phyloP scores from a whole-genome alignment of 2,329 filamentous ascomycete species.

The Periconia sp. region DNA sequence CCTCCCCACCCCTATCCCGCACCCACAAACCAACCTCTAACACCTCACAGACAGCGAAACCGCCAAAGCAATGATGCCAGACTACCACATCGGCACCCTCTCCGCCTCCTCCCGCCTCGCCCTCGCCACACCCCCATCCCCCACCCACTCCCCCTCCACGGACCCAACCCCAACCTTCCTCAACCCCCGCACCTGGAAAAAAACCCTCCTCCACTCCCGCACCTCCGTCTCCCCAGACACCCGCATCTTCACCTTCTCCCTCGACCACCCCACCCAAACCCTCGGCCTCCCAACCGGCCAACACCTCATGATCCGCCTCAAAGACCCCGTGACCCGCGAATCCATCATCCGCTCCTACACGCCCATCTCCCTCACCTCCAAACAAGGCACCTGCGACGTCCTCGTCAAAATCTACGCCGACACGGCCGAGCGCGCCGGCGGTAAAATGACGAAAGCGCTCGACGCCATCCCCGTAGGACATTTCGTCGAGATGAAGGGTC shows the following conservation, averaged over 20 bases:
- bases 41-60: conserved; percentile 74
- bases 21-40: conserved; percentile 22
- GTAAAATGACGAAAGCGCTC: conserved; percentile 80
- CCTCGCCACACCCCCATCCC: conserved; percentile 53
- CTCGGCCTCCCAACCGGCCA: conserved; percentile 82
- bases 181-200: conserved; percentile 71
- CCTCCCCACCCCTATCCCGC: too few relatives aligned
- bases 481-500: conserved; percentile 81
- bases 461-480: conserved; percentile 73
- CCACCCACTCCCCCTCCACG: conserved; percentile 46
- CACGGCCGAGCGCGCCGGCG: conserved; percentile 60
- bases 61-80: conserved; percentile 84
- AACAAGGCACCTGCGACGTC: conserved; percentile 68
- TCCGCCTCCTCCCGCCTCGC: conserved; percentile 60
- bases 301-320: conserved; percentile 81
- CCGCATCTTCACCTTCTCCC: conserved; percentile 76
- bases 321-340: conserved; percentile 69
- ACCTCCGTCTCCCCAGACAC: conserved; percentile 74
- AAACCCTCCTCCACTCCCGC: conserved; percentile 69
- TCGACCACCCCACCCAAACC: conserved; percentile 69
- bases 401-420: conserved; percentile 82
- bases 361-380: conserved; percentile 67
- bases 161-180: conserved; percentile 66
- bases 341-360: conserved; percentile 85
- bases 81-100: conserved; percentile 81